Evolutionary conservation across 73 alveolate genomes (phyloP).

Genomic region (Paramecium tetraurelia): DNA sequence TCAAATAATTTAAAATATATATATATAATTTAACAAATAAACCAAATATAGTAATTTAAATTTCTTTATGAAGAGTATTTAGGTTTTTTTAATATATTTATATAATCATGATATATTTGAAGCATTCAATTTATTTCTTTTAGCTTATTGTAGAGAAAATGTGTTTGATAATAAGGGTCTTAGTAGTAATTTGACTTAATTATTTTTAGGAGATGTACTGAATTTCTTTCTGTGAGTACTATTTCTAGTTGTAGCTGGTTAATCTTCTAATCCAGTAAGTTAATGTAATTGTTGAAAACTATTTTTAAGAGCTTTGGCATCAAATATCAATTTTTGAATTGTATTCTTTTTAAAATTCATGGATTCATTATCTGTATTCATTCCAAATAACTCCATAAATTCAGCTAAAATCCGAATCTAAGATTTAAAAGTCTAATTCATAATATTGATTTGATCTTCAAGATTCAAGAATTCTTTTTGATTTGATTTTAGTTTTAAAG

Average conservation of each 20-base stretch:
- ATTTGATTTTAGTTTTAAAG: background rate
- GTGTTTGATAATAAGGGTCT: background rate
- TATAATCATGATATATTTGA: background rate
- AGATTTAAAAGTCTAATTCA: background rate
- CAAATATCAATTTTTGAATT: background rate
- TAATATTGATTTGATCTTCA: background rate
- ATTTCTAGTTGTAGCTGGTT: background rate
- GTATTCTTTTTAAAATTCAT: background rate
- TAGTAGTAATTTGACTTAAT: background rate
- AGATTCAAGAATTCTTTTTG: background rate
- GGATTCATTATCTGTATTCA: background rate
- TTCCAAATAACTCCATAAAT: background rate
- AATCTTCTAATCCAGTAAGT: background rate
- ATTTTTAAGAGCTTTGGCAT: background rate
- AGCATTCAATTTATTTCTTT: background rate
- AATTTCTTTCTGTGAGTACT: background rate
- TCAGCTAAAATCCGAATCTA: background rate
- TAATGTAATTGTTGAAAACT: background rate
- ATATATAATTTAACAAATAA: no score
- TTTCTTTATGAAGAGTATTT: no score
- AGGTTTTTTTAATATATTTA: background rate
- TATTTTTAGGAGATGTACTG: background rate
- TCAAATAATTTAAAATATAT: no score
- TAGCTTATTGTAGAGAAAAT: background rate
- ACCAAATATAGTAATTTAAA: no score